phyloP scores from a whole-genome alignment of 2,329 filamentous ascomycete genomes.

The Diaporthe citriasiana region DNA sequence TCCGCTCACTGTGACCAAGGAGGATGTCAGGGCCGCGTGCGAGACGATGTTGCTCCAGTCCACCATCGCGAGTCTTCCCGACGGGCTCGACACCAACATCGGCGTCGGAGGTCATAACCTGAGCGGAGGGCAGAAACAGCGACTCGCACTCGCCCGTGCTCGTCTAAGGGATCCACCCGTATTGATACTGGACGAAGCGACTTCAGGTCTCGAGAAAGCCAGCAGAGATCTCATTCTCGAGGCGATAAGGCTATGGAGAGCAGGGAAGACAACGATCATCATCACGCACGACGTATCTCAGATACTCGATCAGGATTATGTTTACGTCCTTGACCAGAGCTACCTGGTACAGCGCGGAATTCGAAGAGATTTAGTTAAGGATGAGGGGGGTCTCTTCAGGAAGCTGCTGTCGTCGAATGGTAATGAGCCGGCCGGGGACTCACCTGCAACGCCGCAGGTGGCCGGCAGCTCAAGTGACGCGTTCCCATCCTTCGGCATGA shows the following conservation, averaged over 20 bases:
- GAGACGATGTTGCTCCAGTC: conserved; percentile 77
- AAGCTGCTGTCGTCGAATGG: conserved; percentile 52
- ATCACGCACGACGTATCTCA: conserved; percentile 92
- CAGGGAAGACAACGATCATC: conserved; percentile 87
- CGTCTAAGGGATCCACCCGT: conserved; percentile 82
- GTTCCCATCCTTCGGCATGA: not conserved
- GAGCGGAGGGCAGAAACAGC: conserved; percentile 88
- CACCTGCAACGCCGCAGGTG: not conserved
- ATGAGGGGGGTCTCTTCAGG: conserved; percentile 62
- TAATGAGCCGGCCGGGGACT: conserved; percentile 19
- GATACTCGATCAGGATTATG: conserved; percentile 79
- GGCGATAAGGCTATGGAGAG: conserved; percentile 82
- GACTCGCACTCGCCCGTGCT: conserved; percentile 84
- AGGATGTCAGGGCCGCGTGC: conserved; percentile 73
- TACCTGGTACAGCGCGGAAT: conserved; percentile 78
- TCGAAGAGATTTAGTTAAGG: conserved; percentile 66
- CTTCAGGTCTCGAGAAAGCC: conserved; percentile 85
- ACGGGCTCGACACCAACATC: conserved; percentile 79
- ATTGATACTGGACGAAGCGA: conserved; percentile 89
- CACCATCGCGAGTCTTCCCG: conserved; percentile 75
- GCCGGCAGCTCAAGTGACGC: conserved; percentile 34
- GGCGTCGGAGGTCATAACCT: conserved; percentile 78
- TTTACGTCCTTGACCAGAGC: conserved; percentile 84
- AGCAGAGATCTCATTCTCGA: conserved; percentile 79
- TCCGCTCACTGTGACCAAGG: conserved; percentile 61